Conservation (phyloP, 2,329 filamentous ascomycete genomes). For the Calonectria pseudoreteaudii region DNA sequence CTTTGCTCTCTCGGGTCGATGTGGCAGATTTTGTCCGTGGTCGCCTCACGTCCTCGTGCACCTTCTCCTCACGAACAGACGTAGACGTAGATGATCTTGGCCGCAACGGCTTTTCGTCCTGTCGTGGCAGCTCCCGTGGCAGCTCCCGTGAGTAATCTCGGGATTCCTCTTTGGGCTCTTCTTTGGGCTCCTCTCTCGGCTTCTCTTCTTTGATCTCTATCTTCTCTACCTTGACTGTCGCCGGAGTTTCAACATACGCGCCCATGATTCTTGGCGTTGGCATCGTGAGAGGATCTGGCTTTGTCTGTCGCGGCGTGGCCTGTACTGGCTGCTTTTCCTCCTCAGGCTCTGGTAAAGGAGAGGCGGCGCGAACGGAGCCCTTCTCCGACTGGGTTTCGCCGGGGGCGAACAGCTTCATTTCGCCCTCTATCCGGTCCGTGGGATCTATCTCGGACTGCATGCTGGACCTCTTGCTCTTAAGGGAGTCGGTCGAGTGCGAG, state of each 20-base stretch:
- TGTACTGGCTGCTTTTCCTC: constrained; percentile 49
- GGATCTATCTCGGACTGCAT: constrained; percentile 65
- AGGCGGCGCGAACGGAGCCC: constrained; percentile 64
- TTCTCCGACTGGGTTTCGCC: constrained; percentile 67
- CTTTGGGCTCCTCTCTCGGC: background rate
- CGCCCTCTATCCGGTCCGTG: constrained; percentile 66
- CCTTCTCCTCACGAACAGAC: constrained; percentile 31
- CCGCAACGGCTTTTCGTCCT: constrained; percentile 7
- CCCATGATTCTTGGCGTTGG: constrained; percentile 67
- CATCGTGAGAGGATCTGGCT: constrained; percentile 59
- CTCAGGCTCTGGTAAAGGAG: constrained; percentile 50
- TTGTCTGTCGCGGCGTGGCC: constrained; percentile 61
- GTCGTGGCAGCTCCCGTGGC: constrained; percentile 8
- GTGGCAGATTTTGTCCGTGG: constrained; percentile 10
- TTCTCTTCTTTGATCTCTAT: constrained; percentile 34
- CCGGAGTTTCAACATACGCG: constrained; percentile 69
- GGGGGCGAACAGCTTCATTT: constrained; percentile 68
- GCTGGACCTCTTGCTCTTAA: constrained; percentile 61
- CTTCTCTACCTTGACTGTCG: constrained; percentile 56
- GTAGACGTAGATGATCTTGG: constrained; percentile 12
- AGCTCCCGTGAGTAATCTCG: constrained; percentile 7
- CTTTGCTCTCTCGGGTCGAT: constrained; percentile 31
- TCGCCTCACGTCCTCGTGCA: constrained; percentile 17
- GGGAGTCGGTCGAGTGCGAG: constrained; percentile 58
- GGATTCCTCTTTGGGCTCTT: background rate